These are phyloP conservation scores for Tetrastigma voinierianum DNA, from an alignment of 164 flowering plant genomes.

Conservation along the genomic window DNA sequence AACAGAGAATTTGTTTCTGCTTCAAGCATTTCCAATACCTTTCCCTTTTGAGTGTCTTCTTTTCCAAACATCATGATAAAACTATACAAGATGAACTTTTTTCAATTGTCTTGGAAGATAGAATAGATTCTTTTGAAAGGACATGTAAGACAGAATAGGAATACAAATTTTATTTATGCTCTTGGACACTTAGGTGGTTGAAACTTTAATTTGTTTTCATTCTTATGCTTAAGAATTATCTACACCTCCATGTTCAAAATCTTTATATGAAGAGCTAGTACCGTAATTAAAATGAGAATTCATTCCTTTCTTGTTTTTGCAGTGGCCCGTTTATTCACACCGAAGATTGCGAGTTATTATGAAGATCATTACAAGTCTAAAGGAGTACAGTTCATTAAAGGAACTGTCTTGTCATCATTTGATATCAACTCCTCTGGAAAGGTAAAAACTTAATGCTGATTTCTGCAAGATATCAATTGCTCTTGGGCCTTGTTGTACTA, in stretches of 20 bases:
- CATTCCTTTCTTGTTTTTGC: conserved; percentile 19
- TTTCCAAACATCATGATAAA: no score
- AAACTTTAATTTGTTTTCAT: no score
- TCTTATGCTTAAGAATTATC: no score
- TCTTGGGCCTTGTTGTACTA: neutral
- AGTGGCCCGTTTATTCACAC: conserved; percentile 93
- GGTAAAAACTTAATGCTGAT: conserved; percentile 40
- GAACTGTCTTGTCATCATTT: conserved; percentile 87
- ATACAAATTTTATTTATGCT: no score
- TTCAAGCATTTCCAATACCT: neutral
- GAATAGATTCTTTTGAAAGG: no score
- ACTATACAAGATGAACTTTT: neutral
- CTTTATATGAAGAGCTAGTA: conserved; percentile 1
- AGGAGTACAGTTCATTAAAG: conserved; percentile 88
- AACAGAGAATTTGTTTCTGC: neutral
- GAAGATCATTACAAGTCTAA: conserved; percentile 83
- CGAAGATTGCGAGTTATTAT: conserved; percentile 78
- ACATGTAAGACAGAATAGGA: no score
- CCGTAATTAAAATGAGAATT: neutral
- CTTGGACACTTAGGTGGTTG: no score
- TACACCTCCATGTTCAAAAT: neutral
- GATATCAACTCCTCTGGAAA: conserved; percentile 68
- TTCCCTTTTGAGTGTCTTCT: no score
- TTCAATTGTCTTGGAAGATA: neutral
- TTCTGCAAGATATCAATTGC: neutral